Base-by-base conservation (phyloP, 148 eudicot genomes). In the Drosera capensis region DNA sequence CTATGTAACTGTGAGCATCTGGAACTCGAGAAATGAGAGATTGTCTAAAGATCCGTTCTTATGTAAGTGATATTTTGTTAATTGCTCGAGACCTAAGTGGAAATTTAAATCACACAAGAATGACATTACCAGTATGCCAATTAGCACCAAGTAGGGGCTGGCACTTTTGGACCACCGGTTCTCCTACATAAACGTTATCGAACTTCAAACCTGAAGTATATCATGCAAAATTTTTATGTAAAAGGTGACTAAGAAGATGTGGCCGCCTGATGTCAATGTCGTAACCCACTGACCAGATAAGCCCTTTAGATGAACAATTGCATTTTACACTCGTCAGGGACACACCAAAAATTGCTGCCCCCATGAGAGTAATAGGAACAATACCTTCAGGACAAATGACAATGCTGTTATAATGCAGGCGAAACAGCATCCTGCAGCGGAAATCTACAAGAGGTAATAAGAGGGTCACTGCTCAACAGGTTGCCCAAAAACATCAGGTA, bases 381-480 rank as follows among this genome's bases (percentile, higher is more conserved):
- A 14, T 31, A 62, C 67, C 67, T 63, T 39, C 60, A 65, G 15
- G 23, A 65, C 38, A 52, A 65, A 65, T 18, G 70, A 65, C 20
- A 54, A 6, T 1, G 60, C 45, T 17, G 23, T 20, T 7, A 41
- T 22, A 23, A 41, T 17, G 45, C 45, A 41, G 23, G 23, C 14
- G 13, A 52, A 12, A 41, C 52, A 44, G 66, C 64, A 58, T 17
- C 62, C 63, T 14, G 58, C 14, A 12, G 34, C 51, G 41, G 65
- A 69, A 18, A 38, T 31, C 74, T 69, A 30, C 42, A 47, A 14
- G 5, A 20, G 16, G 20, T 1, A 12, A 1, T 8, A 14, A 5
- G 42, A n/a, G 36, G 15, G 19, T 29, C 15, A 31, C 9, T 48
- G 8, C 5, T 30, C 21, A 17, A 20, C 5, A 28, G 34, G 18